phyloP scores from a whole-genome alignment of 306 rosid species.

The Cucurbita pepo region DNA sequence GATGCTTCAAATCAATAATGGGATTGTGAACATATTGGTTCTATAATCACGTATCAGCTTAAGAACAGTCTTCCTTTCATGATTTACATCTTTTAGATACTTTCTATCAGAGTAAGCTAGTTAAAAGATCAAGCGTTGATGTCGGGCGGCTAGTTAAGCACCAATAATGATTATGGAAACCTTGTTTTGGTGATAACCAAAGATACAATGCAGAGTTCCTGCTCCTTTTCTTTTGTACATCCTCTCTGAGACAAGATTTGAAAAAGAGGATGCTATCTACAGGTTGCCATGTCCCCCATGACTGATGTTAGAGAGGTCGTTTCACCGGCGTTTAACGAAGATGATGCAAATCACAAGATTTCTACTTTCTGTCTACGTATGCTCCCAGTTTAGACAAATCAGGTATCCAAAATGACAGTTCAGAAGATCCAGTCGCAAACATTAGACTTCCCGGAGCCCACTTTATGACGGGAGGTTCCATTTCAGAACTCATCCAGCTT shows the following conservation, averaged over 20 bases:
- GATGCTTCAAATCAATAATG: not conserved
- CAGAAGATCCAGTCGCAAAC: constrained; percentile 89
- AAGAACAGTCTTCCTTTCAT: not conserved
- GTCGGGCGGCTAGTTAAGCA: not conserved
- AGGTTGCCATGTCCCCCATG: not conserved
- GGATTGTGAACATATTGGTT: not conserved
- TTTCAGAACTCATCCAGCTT: constrained; percentile 86
- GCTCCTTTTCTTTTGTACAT: not conserved
- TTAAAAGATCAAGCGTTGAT: not conserved
- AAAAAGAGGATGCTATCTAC: not conserved
- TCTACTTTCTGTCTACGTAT: constrained; percentile 68
- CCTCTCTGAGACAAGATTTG: not conserved
- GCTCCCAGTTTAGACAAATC: constrained; percentile 86
- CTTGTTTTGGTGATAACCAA: not conserved
- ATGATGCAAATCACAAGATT: not conserved
- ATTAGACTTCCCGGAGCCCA: constrained; percentile 94
- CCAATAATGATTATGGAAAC: not conserved
- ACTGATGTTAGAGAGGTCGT: not conserved
- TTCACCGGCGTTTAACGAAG: not conserved
- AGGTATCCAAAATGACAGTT: constrained; percentile 83
- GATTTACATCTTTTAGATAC: not conserved
- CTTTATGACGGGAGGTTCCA: constrained; percentile 76
- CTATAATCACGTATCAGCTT: not conserved
- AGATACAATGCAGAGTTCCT: not conserved
- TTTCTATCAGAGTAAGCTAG: not conserved